phyloP scores from a whole-genome alignment of 2,329 filamentous ascomycete genomes.

The Aspergillus quadrilineatus region DNA sequence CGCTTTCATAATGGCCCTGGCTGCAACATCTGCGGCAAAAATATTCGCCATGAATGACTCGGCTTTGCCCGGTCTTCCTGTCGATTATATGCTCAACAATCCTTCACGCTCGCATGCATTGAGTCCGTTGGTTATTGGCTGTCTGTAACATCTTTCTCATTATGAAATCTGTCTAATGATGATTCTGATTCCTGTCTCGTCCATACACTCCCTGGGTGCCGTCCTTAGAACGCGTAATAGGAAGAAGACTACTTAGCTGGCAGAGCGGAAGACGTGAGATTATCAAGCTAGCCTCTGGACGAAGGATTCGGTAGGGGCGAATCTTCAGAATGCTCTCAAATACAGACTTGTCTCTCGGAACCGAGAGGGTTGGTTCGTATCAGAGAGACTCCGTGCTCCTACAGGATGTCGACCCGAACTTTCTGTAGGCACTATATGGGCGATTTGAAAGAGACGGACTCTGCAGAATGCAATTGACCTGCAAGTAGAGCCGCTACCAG shows the following conservation, averaged over 20 bases:
- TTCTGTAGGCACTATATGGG: too few species aligned
- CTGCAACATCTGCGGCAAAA: slow-evolving; percentile 3
- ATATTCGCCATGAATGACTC: slow-evolving; percentile 2
- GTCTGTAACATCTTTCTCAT: not conserved
- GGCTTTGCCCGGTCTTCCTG: slow-evolving; percentile 1
- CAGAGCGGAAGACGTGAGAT: not conserved
- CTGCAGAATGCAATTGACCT: too few species aligned
- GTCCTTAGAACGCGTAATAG: not conserved
- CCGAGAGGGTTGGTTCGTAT: too few species aligned
- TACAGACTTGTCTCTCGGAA: too few species aligned
- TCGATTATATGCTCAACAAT: slow-evolving; percentile 2
- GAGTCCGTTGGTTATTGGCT: not conserved
- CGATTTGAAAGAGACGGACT: too few species aligned
- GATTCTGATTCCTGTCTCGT: not conserved
- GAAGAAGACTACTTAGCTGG: slow-evolving; percentile 3
- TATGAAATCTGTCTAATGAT: not conserved
- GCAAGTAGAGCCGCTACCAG: too few species aligned
- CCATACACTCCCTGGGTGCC: not conserved
- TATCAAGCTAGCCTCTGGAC: too few species aligned
- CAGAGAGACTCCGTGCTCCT: too few species aligned
- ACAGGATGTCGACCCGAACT: too few species aligned
- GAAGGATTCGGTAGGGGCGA: too few species aligned
- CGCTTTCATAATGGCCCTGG: not conserved
- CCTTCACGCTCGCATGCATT: not conserved
- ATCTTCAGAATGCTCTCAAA: too few species aligned